Conservation (phyloP, 345 rosid genomes). For the Durio zibethinus region DNA sequence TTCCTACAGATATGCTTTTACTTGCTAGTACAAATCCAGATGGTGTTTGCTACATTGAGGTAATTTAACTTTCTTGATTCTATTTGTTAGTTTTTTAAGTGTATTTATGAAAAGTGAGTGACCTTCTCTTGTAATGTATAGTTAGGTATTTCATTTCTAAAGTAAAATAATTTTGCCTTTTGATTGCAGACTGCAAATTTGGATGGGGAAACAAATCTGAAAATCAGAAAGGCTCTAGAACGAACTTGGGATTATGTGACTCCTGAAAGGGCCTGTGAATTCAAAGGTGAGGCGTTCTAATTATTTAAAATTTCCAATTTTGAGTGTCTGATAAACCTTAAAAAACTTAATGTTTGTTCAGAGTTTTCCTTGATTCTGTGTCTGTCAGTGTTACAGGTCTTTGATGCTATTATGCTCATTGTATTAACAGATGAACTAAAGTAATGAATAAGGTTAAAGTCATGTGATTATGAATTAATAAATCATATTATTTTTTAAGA, state of each 20-base stretch:
- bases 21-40: constrained; percentile 90
- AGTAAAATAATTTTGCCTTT: constrained; percentile 14
- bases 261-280: constrained; percentile 85
- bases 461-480: not conserved
- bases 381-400: not conserved
- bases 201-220: constrained; percentile 98
- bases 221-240: constrained; percentile 95
- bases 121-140: not conserved
- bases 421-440: not conserved
- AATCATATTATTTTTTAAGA: not conserved
- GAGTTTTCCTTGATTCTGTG: not conserved
- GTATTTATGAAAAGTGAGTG: not conserved
- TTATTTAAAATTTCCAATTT: not conserved
- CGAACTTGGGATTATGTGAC: constrained; percentile 94
- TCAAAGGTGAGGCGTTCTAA: constrained; percentile 58
- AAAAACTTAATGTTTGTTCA: not conserved
- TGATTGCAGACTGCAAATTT: constrained; percentile 86
- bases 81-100: constrained; percentile 9
- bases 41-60: constrained; percentile 98
- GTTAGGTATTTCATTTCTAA: not conserved
- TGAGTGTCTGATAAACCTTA: not conserved
- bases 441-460: not conserved
- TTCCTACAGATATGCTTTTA: constrained; percentile 93
- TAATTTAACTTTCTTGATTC: constrained; percentile 24
- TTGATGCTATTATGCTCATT: not conserved